Evolutionary conservation across 148 eudicot species (phyloP).

Genomic region (Persicaria maculosa): DNA sequence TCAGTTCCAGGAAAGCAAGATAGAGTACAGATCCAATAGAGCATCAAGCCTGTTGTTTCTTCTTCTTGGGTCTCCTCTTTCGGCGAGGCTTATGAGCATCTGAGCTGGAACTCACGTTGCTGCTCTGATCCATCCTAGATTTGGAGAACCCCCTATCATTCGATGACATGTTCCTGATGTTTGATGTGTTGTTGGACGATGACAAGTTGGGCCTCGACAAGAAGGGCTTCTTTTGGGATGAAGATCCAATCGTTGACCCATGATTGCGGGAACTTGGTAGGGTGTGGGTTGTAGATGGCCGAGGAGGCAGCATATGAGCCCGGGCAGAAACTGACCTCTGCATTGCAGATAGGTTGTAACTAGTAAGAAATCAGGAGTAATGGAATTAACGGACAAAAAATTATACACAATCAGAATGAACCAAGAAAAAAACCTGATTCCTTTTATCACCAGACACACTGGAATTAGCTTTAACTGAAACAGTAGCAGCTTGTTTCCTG

Average conservation of each 20-base stretch:
- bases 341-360: not conserved
- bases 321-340: conserved; percentile 75
- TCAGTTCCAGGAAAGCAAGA: not conserved
- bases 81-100: conserved; percentile 79
- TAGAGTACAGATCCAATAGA: not conserved
- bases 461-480: conserved; percentile 78
- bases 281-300: conserved; percentile 37
- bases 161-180: conserved; percentile 29
- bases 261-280: conserved; percentile 19
- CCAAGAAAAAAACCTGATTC: conserved; percentile 48
- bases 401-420: not conserved
- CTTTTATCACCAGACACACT: conserved; percentile 85
- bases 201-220: conserved; percentile 27
- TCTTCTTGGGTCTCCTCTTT: conserved; percentile 97
- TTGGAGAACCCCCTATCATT: conserved; percentile 26
- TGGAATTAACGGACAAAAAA: not conserved
- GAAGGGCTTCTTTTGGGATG: conserved; percentile 41
- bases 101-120: conserved; percentile 60
- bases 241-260: conserved; percentile 33
- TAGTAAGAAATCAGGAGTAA: not conserved
- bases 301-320: conserved; percentile 84
- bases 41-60: conserved; percentile 39
- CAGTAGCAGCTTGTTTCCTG: conserved; percentile 93
- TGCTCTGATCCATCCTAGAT: not conserved
- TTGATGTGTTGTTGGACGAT: conserved; percentile 40